Evolutionary conservation across 345 rosid genomes (phyloP).

Genomic region (Orychophragmus violaceus): DNA sequence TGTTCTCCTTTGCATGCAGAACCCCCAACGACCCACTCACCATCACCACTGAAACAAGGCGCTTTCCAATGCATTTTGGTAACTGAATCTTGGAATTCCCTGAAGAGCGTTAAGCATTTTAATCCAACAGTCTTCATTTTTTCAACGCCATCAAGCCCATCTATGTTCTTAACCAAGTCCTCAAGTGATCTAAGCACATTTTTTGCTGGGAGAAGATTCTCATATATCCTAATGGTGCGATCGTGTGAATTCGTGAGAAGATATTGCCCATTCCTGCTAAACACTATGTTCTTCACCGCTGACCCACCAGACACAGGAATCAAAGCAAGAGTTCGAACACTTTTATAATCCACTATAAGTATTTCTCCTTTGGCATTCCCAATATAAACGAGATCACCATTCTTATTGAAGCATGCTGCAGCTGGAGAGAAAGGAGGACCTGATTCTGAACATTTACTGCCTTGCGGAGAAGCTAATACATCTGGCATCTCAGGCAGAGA

Average conservation of each 20-base stretch:
- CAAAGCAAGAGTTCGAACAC: conserved; percentile 55
- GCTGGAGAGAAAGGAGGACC: conserved; percentile 67
- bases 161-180: conserved; percentile 40
- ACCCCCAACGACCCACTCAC: conserved; percentile 98
- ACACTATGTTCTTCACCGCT: conserved; percentile 75
- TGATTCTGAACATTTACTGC: conserved; percentile 63
- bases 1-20: conserved; percentile 99
- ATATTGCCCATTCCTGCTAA: conserved; percentile 85
- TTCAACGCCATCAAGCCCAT: conserved; percentile 57
- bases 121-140: conserved; percentile 72
- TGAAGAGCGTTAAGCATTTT: conserved; percentile 72
- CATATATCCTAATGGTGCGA: conserved; percentile 81
- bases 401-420: conserved; percentile 93
- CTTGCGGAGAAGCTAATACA: conserved; percentile 52
- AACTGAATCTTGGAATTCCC: conserved; percentile 86
- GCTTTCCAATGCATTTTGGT: conserved; percentile 98
- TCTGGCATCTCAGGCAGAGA: conserved; percentile 46
- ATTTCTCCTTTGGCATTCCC: conserved; percentile 97
- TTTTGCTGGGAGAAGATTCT: conserved; percentile 79
- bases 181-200: conserved; percentile 45
- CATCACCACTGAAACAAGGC: conserved; percentile 97
- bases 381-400: conserved; percentile 85
- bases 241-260: conserved; percentile 93
- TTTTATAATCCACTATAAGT: conserved; percentile 72
- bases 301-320: conserved; percentile 65